Percentiles rank a stretch among this genome's conserved stretches.
Conservation (phyloP, 805 yeast species). For the Monosporozyma yasuniensis region DNA sequence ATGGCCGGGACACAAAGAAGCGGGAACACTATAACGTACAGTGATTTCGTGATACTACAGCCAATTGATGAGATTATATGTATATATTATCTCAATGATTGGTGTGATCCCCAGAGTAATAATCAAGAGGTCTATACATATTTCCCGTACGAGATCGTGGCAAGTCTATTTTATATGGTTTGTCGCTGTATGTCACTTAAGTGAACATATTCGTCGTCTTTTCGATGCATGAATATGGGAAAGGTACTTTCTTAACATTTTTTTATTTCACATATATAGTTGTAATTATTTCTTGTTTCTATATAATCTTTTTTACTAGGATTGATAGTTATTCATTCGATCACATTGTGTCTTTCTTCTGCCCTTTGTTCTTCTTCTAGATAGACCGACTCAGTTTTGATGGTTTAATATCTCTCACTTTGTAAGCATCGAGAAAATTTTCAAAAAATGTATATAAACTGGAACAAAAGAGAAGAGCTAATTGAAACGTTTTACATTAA, state of each 20-base stretch:
- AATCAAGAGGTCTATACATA: constrained; percentile 19
- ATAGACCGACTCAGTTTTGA: not conserved
- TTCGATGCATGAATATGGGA: constrained; percentile 12
- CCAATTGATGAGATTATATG: not conserved
- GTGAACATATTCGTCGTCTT: not conserved
- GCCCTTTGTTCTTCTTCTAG: not conserved
- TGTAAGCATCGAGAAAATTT: not conserved
- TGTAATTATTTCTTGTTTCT: not conserved
- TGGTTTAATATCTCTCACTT: not conserved
- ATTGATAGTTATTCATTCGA: too few species aligned
- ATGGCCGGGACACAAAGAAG: constrained; percentile 1
- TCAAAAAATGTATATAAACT: not conserved
- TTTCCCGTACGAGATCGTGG: constrained; percentile 14
- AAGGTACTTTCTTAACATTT: constrained; percentile 17
- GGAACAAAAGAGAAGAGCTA: not conserved
- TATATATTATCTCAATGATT: not conserved
- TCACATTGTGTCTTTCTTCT: too few species aligned
- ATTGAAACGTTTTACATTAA: too few species aligned
- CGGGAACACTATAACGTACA: constrained; percentile 2
- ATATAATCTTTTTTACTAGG: not conserved
- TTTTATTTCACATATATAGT: too few species aligned
- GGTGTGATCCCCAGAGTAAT: constrained; percentile 12
- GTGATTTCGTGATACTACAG: constrained; percentile 12
- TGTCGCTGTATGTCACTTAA: not conserved
- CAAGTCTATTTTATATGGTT: not conserved